Base-by-base conservation (phyloP, 2,329 filamentous ascomycete species). In the Pseudonectria buxi region DNA sequence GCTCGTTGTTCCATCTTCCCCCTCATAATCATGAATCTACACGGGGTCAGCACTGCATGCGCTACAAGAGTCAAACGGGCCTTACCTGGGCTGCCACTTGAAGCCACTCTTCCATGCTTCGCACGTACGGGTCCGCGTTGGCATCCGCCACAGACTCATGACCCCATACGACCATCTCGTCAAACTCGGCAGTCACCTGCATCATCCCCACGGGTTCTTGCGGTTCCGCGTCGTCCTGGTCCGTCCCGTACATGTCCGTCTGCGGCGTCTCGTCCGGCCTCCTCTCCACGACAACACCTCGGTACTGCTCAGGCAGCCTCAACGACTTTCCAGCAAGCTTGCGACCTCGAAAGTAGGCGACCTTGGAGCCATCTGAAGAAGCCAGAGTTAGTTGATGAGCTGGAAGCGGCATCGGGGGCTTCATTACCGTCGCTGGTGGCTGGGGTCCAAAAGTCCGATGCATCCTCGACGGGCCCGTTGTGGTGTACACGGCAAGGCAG, bases 401-500 rank as follows among this genome's bases (percentile, higher is more conserved):
- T 6, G 14, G 11, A 2, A 25, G 14, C 4, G 7, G 22, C 14
- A 11, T 10, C 7, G 12, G 33, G 10, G 16, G 27, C 9, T 10
- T 40, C 69, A 54, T 53, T 53, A 70, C 69, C 70, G 53, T 57
- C 59, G 46, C 44, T 66, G 16, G 60, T 55, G 22, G 54, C 60
- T 1, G 86, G 83, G 6, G 65, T 69, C 87, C 88, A 95, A 56
- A 86, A 87, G 28, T 78, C 67, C 14, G 74, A 60, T 5, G 74
- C 65, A 2, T 77, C 67, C 33, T 79, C 73, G 35, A 90, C 68
- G 1, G 78, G 69, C 1, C 89, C 89, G 49, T 84, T 77, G 59
- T 94, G 82, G 50, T 89, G 74, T 53, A 95, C 77, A 36, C 78
- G 76, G 51, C 86, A 92, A 4, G 89, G 88, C 11, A 95, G 70